Percentiles rank a stretch among this genome's conserved stretches.
Evolutionary conservation across 352 stramenopile species (phyloP).

Genomic region (Phytophthora ohioensis): DNA sequence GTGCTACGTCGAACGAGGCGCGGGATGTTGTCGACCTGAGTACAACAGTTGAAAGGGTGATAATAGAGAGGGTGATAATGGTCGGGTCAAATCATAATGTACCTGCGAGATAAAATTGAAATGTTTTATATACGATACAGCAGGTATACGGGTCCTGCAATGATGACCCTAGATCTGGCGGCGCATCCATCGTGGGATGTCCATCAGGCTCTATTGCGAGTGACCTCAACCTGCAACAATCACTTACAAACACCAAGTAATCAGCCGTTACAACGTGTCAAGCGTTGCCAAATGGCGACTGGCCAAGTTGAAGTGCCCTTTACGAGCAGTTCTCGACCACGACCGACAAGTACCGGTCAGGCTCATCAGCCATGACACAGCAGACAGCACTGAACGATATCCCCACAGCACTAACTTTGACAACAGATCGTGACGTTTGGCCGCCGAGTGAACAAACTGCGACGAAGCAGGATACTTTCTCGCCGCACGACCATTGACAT

Average conservation of each 20-base stretch:
- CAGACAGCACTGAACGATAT: too few relatives aligned
- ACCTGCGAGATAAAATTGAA: not conserved
- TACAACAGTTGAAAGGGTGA: conserved; percentile 2
- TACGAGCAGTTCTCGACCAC: too few relatives aligned
- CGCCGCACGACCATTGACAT: conserved; percentile 3
- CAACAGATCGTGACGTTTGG: not conserved
- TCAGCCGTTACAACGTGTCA: too few relatives aligned
- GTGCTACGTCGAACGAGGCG: conserved; percentile 17
- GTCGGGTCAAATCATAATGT: too few relatives aligned
- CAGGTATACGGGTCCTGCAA: not conserved
- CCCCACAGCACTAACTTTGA: not conserved
- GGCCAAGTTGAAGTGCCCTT: too few relatives aligned
- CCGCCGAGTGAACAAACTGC: conserved; percentile 1
- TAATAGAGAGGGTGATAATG: not conserved
- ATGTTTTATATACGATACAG: not conserved
- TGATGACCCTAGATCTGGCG: conserved; percentile 26
- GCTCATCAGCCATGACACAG: too few relatives aligned
- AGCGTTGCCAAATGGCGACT: too few relatives aligned
- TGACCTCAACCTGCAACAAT: not conserved
- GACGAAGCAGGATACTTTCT: not conserved
- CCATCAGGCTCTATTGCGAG: conserved; percentile 6
- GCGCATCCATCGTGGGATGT: conserved; percentile 18
- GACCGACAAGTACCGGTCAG: too few relatives aligned
- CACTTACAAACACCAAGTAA: too few relatives aligned
- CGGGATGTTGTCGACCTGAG: not conserved